A percentile compares a stretch with the other conserved stretches of the same genome.
Evolutionary conservation across 2,329 filamentous ascomycete genomes (phyloP).

Genomic region (Huntiella bhutanensis): DNA sequence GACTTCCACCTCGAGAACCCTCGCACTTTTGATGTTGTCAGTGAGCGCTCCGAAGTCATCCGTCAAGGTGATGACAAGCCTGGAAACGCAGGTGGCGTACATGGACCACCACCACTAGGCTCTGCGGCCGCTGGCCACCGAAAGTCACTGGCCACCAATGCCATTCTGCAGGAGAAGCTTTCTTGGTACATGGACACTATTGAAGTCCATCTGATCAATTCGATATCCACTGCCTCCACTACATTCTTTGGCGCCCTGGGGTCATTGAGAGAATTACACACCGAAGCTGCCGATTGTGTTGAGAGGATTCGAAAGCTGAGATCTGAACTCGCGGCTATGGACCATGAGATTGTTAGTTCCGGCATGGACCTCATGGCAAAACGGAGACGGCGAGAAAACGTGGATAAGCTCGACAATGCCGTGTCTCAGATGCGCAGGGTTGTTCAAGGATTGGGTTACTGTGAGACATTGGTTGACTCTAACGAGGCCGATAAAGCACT

Average conservation of each 20-base stretch:
- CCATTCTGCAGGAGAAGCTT: conserved; percentile 90
- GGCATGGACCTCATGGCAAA: conserved; percentile 76
- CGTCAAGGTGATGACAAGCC: conserved; percentile 39
- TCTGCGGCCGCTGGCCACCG: conserved; percentile 31
- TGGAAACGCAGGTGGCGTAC: conserved; percentile 29
- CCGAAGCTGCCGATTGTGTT: conserved; percentile 82
- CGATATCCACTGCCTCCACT: conserved; percentile 85
- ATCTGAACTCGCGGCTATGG: conserved; percentile 60
- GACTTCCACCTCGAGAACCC: conserved; percentile 93
- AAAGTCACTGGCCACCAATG: conserved; percentile 86
- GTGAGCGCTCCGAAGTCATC: conserved; percentile 93
- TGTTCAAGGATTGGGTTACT: conserved; percentile 53
- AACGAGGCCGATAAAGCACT: conserved; percentile 72
- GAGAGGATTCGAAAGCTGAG: conserved; percentile 65
- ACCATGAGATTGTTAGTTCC: conserved; percentile 69
- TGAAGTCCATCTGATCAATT: conserved; percentile 88
- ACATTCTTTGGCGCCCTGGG: conserved; percentile 93
- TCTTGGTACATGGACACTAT: conserved; percentile 99
- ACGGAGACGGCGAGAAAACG: conserved; percentile 62
- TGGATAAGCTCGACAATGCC: conserved; percentile 63
- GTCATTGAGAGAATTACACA: conserved; percentile 75
- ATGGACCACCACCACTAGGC: too few species aligned
- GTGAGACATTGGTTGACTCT: conserved; percentile 63
- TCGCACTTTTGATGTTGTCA: conserved; percentile 88
- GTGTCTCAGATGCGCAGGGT: conserved; percentile 68